These are phyloP conservation scores for Mortierella sp. DNA, from an alignment of 371 early-diverging fungal genomes.

Conservation along the genomic window DNA sequence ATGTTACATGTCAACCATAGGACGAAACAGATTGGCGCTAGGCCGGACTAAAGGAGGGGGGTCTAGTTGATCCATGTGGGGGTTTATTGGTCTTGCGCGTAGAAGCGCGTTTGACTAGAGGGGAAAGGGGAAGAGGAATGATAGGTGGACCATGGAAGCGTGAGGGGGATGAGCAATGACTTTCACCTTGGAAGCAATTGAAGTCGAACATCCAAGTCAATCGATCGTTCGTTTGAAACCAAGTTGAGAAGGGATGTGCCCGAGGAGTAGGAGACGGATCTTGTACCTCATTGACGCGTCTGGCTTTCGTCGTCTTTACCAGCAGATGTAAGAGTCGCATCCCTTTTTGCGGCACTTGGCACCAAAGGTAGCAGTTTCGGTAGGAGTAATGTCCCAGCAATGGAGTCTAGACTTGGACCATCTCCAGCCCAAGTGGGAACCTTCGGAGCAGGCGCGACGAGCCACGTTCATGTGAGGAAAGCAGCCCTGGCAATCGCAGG, in stretches of 20 bases:
- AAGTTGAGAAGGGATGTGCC: slow-evolving; percentile 98
- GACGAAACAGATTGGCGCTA: no score
- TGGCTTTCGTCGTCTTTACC: not conserved
- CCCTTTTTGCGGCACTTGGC: slow-evolving; percentile 5
- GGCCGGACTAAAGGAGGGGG: no score
- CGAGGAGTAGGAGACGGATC: slow-evolving; percentile 77
- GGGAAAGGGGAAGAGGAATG: no score
- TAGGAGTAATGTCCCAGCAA: not conserved
- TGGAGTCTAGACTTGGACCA: not conserved
- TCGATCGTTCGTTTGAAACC: slow-evolving; percentile 62
- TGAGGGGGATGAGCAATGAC: no score
- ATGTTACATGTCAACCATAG: no score
- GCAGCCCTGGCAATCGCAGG: not conserved
- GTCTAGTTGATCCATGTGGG: no score
- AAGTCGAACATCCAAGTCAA: no score
- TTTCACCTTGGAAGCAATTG: no score
- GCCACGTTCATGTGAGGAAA: not conserved
- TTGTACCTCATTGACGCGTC: not conserved
- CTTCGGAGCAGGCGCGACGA: slow-evolving; percentile 1
- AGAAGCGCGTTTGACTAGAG: no score
- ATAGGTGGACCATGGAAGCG: no score
- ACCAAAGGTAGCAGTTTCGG: not conserved
- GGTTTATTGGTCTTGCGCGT: no score
- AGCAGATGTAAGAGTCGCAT: slow-evolving; percentile 4
- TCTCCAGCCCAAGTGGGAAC: not conserved